Evolutionary conservation across 805 yeast genomes (phyloP).

Genomic region (Yamadazyma paraphyllophila): DNA sequence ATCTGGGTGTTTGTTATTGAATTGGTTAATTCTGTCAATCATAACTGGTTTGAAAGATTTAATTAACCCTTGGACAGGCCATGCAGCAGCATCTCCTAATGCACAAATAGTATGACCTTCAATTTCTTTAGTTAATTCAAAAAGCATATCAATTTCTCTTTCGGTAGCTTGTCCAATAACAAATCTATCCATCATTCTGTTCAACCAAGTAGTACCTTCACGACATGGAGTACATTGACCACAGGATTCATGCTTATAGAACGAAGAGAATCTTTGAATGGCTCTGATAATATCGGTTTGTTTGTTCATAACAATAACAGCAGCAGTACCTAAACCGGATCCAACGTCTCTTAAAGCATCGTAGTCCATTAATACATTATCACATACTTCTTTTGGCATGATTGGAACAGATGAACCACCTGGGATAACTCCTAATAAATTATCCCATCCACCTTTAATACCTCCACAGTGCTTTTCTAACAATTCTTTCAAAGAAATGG

Average conservation of each 20-base stretch:
- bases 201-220: conserved; percentile 87
- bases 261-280: conserved; percentile 79
- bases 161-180: conserved; percentile 74
- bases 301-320: conserved; percentile 88
- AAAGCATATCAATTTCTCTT: conserved; percentile 80
- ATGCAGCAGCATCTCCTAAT: conserved; percentile 88
- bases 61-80: conserved; percentile 90
- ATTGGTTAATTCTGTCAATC: conserved; percentile 71
- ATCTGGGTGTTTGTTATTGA: conserved; percentile 46
- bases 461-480: conserved; percentile 91
- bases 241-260: conserved; percentile 90
- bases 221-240: conserved; percentile 96
- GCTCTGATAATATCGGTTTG: conserved; percentile 82
- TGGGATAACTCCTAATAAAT: conserved; percentile 81
- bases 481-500: conserved; percentile 78
- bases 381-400: conserved; percentile 65
- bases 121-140: conserved; percentile 80
- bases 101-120: conserved; percentile 94
- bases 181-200: conserved; percentile 81
- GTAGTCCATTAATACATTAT: conserved; percentile 76
- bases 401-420: conserved; percentile 90
- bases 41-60: conserved; percentile 81
- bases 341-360: conserved; percentile 84
- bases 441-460: conserved; percentile 90
- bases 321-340: conserved; percentile 89